Conservation (phyloP, 164 flowering plant genomes). For the Akebia trifoliata region DNA sequence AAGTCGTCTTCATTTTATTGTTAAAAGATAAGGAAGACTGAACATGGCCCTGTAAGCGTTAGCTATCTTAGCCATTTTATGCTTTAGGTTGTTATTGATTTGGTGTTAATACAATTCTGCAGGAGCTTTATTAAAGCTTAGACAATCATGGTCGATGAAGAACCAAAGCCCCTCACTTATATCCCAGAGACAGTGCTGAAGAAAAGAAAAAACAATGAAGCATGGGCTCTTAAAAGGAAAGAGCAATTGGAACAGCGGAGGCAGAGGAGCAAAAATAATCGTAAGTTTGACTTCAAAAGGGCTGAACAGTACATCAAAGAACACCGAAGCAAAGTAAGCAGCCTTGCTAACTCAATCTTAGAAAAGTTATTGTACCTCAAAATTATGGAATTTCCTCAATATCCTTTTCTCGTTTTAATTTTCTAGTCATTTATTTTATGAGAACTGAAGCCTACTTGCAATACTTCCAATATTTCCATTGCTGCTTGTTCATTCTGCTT, state of each 20-base stretch:
- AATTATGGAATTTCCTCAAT: too few relatives aligned
- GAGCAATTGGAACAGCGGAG: slow-evolving; percentile 45
- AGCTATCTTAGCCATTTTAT: neutral
- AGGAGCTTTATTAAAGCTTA: neutral
- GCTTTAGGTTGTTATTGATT: neutral
- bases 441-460: too few relatives aligned
- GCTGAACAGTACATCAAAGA: slow-evolving; percentile 64
- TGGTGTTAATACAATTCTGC: neutral
- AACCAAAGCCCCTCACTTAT: slow-evolving; percentile 36
- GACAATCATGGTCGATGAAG: slow-evolving; percentile 32
- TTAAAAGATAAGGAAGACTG: too few relatives aligned
- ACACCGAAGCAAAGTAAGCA: slow-evolving; percentile 46
- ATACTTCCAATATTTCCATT: too few relatives aligned
- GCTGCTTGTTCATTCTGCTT: too few relatives aligned
- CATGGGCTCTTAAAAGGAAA: slow-evolving; percentile 61
- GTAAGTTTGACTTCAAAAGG: slow-evolving; percentile 41
- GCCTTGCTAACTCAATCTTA: neutral
- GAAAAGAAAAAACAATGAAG: slow-evolving; percentile 72
- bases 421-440: neutral
- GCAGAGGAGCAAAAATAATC: slow-evolving; percentile 30
- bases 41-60: too few relatives aligned
- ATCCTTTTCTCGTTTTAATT: neutral
- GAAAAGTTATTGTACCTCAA: neutral
- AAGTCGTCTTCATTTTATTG: too few relatives aligned
- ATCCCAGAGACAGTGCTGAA: slow-evolving; percentile 63